Base-by-base conservation (phyloP, 441 rosid genomes). In the Pelargonium australe region DNA sequence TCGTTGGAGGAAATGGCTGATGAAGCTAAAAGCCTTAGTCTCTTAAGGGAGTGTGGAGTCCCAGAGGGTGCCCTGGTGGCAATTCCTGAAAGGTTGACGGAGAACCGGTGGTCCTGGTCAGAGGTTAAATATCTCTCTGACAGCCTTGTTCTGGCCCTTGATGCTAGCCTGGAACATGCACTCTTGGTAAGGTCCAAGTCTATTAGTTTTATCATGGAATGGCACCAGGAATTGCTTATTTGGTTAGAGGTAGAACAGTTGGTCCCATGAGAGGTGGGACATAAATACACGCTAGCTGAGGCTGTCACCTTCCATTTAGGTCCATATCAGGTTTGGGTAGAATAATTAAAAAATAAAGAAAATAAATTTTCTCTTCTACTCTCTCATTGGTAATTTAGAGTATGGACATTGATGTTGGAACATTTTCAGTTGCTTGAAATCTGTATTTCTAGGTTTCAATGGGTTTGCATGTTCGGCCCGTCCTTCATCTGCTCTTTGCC, bases 91-190 rank as follows among this genome's bases (percentile, higher is more conserved):
- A 82, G 72, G 66, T 81, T 84, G 71, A 67, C 83, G 9, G 97
- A 89, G 68, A 88, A 86, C 72, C 82, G 78, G 69, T 95, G 97
- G 98, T 88, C 97, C 66, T 95, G 99, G 99, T 71, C 71, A 57
- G 94, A 88, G 75, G 92, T 89, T 75, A 92, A 92, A 84, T 76
- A 75, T 83, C 92, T 92, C 60, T 89, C 99, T 58, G 81, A 82
- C 75, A 80, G 87, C 78, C 90, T 95, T 79, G 84, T 95, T 75
- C 83, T 88, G 70, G 96, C 95, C 72, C 99, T 95, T 74, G 98
- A 95, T 85, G 98, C 98, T 61, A 90, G 98, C 84, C 80, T 95
- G 69, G 98, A 92, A 57, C 97, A 95, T 84, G 90, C 99, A 55
- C 88, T 92, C 72, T 74, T 95, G 98, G 99, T 95, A 86, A 82